Conservation (phyloP, 2,329 filamentous ascomycete genomes). For the Nectriaceae sp. region DNA sequence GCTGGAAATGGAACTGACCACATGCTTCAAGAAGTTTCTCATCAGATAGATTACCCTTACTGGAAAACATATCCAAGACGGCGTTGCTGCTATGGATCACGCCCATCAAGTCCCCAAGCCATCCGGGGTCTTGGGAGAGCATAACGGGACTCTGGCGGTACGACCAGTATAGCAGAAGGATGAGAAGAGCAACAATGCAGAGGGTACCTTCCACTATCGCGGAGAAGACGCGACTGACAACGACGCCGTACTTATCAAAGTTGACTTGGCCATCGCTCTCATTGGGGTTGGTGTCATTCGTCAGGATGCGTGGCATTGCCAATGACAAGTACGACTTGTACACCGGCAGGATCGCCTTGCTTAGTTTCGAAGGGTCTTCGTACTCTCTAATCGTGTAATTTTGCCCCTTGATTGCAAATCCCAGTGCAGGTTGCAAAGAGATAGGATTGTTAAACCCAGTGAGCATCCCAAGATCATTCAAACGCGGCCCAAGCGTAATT, state of each 20-base stretch:
- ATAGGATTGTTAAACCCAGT: slow-evolving; percentile 30
- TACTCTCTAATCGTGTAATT: neutral
- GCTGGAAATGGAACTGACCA: neutral
- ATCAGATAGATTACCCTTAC: neutral
- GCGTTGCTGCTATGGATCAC: neutral
- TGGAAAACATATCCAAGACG: neutral
- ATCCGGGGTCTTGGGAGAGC: neutral
- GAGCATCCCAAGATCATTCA: slow-evolving; percentile 15
- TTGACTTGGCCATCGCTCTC: neutral
- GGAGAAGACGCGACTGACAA: neutral
- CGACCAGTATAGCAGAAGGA: neutral
- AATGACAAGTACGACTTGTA: neutral
- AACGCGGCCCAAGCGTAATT: slow-evolving; percentile 3
- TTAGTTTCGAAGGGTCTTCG: neutral
- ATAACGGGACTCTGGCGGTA: neutral
- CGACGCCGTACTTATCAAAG: neutral
- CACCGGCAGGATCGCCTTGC: neutral
- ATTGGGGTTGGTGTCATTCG: neutral
- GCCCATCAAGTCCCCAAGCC: neutral
- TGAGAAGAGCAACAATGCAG: neutral
- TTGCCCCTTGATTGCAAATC: neutral
- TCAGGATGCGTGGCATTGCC: neutral
- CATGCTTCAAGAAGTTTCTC: neutral
- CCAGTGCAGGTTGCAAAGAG: slow-evolving; percentile 33
- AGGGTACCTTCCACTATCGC: neutral